Base-by-base conservation (phyloP, 1,139 yeast species). In the Candida anutae region DNA sequence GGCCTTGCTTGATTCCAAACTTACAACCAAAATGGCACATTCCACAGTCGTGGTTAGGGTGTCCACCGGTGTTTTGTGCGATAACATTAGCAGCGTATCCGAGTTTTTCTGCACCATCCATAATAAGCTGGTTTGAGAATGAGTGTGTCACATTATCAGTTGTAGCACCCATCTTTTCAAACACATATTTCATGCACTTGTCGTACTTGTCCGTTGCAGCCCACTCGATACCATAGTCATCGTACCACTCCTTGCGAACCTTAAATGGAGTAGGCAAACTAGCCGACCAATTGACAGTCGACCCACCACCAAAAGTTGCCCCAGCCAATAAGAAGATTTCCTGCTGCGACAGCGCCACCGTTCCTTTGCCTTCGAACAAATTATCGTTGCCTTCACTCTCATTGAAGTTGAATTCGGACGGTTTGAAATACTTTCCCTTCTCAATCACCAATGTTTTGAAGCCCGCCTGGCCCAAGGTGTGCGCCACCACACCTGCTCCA, bases 251-350 rank as follows among this genome's bases (percentile, higher is more conserved):
- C 28, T 62, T 55, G 30, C 80, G 62, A 5, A 74, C 73, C 33
- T 58, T 60, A 42, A 65, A 69, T 1, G 76, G 75, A 1, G 80
- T 69, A 30, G 55, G 62, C 33, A 74, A 45, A 37, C 71, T 59
- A 8, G 79, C 78, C n/a, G 73, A 64, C 80, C 80, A 74, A 46
- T 74, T 74, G 26, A 74, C 68, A 4, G 79, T 71, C 5, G 74
- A 55, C 4, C 79, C 80, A 8, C 80, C 80, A 6, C 80, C 80
- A 36, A 74, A 66, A 1, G 74, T 69, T 1, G 75, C 42, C 2
- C 79, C 80, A 0, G 79, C 77, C 28, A 72, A 47, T 3, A 71
- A 38, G 16, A 58, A 44, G 21, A 65, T 30, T 27, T 58, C 64
- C 34, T 62, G 70, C 27, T 54, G 54, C 4, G 45, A 33, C 6